Evolutionary conservation across 1,284 basidiomycete genomes (phyloP), one percentile per base, ranked within the genome.

Genomic region (Microbotryum lychnidis-dioicae): DNA sequence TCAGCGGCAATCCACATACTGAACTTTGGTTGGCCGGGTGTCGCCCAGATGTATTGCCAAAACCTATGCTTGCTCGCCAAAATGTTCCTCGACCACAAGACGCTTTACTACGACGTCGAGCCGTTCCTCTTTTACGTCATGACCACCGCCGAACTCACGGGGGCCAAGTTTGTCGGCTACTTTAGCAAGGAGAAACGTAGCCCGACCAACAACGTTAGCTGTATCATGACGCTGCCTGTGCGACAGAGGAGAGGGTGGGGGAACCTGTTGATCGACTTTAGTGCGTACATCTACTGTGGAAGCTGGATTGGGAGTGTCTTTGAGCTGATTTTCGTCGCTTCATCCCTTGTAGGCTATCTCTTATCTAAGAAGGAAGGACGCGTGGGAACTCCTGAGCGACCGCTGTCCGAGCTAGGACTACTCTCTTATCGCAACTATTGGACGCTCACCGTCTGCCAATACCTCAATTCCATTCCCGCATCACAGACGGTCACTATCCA

Each of bases 41-140:
- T 18, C 3, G 6, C 47, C 9, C 68, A 89, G 87, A 97, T 97
- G 71, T 99, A 97, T 76, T 98, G 96, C 75, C 96, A 98, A 75
- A 97, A 99, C 74, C 82, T 99, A n/a, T 98, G 96, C 77, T 80
- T 99, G 59, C 81, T 99, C 33, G 94, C 94, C 61, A 98, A 97
- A 77, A 97, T 97, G 91, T 99, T 98, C 76, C 83, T 99, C 68
- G 93, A 98, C 74, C 94, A 97, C 80, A 99, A 99, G 77, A 97
- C 94, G 23, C 83, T 99, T 50, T 98, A 98, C 77, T 98, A 99
- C 78, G 96, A 99, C 76, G 96, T 98, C 63, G 96, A 98, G 76
- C 96, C 96, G 0, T 99, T 99, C 77, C 79, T 99, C 37, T 99
- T 98, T 78, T 99, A 99, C 76, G 90, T 98, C 71, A 91, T 97